Conservation (phyloP, 1,139 yeast species). For the Debaryomyces robertsiae region DNA sequence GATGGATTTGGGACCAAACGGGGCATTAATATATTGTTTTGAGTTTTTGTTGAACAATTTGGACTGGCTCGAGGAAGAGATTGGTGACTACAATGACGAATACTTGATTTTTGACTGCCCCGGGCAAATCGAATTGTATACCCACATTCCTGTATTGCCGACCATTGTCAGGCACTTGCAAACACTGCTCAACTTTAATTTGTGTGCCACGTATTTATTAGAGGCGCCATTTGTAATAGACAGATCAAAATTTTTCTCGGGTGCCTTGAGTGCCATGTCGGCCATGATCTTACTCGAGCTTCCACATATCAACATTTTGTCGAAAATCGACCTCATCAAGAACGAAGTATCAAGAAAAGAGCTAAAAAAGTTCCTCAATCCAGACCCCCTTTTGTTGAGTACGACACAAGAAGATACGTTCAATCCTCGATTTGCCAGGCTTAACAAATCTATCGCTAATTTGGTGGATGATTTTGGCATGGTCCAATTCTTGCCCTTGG, state of each 20-base stretch:
- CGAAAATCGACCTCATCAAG: constrained; percentile 83
- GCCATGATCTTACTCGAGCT: constrained; percentile 94
- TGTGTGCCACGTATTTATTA: constrained; percentile 89
- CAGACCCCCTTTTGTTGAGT: constrained; percentile 76
- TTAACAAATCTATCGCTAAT: constrained; percentile 82
- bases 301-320: constrained; percentile 88
- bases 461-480: constrained; percentile 96
- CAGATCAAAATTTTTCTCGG: constrained; percentile 88
- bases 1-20: constrained; percentile 92
- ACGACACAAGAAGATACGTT: constrained; percentile 36
- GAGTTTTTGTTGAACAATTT: constrained; percentile 83
- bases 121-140: constrained; percentile 94
- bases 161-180: constrained; percentile 82
- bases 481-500: constrained; percentile 94
- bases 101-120: constrained; percentile 96
- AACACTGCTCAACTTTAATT: constrained; percentile 73
- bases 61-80: constrained; percentile 96
- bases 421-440: constrained; percentile 74
- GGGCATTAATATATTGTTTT: constrained; percentile 90
- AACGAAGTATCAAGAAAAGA: constrained; percentile 73
- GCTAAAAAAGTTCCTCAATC: constrained; percentile 81
- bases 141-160: constrained; percentile 93
- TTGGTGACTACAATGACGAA: constrained; percentile 92
- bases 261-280: constrained; percentile 95
- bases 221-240: constrained; percentile 96